A percentile compares a stretch with the other conserved stretches of the same genome.
These are phyloP conservation scores for Quercus lobata DNA, from an alignment of 331 rosid genomes.

Conservation along the genomic window DNA sequence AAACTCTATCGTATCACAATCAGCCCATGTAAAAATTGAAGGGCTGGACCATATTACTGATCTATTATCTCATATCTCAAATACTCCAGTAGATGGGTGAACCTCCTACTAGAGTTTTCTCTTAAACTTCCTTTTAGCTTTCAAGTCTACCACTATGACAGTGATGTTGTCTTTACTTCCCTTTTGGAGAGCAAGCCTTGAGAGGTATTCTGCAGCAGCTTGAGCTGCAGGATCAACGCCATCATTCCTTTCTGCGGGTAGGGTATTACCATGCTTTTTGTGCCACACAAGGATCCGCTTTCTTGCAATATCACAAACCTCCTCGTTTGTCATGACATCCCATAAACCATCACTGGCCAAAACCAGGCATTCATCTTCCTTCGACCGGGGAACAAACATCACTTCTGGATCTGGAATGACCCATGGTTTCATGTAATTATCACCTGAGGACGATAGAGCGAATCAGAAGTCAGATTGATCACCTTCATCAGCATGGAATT, in stretches of 20 bases:
- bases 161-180: conserved; percentile 85
- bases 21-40: conserved; percentile 42
- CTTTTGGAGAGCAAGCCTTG: conserved; percentile 63
- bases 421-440: conserved; percentile 74
- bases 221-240: conserved; percentile 74
- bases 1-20: conserved; percentile 16
- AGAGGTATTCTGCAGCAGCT: conserved; percentile 75
- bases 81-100: conserved; percentile 5
- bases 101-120: conserved; percentile 31
- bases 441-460: conserved; percentile 41
- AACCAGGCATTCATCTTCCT: conserved; percentile 67
- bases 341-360: conserved; percentile 84
- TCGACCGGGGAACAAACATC: conserved; percentile 42
- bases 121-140: conserved; percentile 68
- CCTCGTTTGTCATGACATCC: conserved; percentile 85
- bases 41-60: conserved; percentile 29
- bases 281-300: conserved; percentile 79
- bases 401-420: conserved; percentile 79
- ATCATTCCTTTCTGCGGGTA: conserved; percentile 18
- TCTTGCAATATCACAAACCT: conserved; percentile 71
- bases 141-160: conserved; percentile 72
- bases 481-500: background rate
- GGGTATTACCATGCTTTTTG: conserved; percentile 43
- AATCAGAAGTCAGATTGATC: background rate
- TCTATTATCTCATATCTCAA: conserved; percentile 12